phyloP scores from a whole-genome alignment of 345 rosid genomes.

The Citrus australasica region DNA sequence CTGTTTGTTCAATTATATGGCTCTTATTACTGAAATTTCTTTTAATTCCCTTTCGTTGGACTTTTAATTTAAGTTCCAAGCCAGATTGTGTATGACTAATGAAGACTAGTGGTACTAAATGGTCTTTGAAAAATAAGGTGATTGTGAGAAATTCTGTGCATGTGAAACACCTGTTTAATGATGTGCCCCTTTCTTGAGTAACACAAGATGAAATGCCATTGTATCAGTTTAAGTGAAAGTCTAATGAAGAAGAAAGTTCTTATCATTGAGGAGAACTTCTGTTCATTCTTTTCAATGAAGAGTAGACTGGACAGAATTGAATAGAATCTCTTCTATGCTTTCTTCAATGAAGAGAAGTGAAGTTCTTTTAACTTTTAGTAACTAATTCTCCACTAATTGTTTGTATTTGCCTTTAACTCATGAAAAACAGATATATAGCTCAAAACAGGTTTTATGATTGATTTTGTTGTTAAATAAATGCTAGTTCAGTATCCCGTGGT shows the following conservation, averaged over 20 bases:
- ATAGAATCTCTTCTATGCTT: background rate
- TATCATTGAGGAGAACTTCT: background rate
- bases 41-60: background rate
- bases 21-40: background rate
- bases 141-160: background rate
- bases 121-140: background rate
- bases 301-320: background rate
- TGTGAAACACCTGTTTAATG: background rate
- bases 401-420: background rate
- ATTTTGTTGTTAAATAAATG: background rate
- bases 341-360: background rate
- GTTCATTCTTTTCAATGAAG: background rate
- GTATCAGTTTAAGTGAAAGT: background rate
- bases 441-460: background rate
- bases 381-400: background rate
- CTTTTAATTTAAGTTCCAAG: background rate
- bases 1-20: background rate
- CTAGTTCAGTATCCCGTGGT: background rate
- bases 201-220: background rate
- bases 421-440: background rate
- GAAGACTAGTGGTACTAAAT: background rate
- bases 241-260: background rate
- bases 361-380: background rate
- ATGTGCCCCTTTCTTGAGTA: background rate
- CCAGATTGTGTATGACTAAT: background rate